Conservation (phyloP, 495 filamentous ascomycete genomes). For the Haplographium delicatum region DNA sequence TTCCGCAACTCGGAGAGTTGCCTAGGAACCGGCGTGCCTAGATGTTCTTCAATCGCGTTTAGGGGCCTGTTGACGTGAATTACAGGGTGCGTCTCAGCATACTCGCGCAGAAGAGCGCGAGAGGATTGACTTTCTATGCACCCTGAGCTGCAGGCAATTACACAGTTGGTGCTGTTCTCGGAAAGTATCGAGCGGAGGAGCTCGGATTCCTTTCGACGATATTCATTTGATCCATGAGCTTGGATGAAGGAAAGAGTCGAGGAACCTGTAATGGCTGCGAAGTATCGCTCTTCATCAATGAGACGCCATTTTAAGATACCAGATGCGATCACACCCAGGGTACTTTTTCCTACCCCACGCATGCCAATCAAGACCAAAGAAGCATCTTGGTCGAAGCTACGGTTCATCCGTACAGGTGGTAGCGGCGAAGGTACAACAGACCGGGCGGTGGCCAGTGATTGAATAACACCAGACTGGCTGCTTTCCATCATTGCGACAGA, state of each 20-base stretch:
- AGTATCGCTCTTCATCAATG: conserved; percentile 63
- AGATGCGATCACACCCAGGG: conserved; percentile 67
- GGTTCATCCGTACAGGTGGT: too few species aligned
- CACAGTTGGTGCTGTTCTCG: conserved; percentile 54
- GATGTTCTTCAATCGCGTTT: not conserved
- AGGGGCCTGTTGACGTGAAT: conserved; percentile 46
- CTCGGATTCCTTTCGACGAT: conserved; percentile 56
- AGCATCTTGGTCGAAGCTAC: too few species aligned
- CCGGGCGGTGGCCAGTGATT: too few species aligned
- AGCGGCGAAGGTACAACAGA: too few species aligned
- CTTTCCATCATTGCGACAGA: too few species aligned
- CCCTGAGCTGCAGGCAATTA: conserved; percentile 57
- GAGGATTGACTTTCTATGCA: conserved; percentile 48
- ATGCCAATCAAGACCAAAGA: conserved; percentile 70
- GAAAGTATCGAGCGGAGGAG: conserved; percentile 61
- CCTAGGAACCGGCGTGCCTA: too few species aligned
- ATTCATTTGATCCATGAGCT: conserved; percentile 48
- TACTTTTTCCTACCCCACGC: conserved; percentile 68
- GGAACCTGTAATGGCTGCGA: conserved; percentile 58
- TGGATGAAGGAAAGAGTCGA: conserved; percentile 46
- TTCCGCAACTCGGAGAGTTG: too few species aligned
- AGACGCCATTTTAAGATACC: conserved; percentile 61
- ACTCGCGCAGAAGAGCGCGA: conserved; percentile 51
- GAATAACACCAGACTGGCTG: too few species aligned
- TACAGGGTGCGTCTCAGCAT: conserved; percentile 59